Conservation (phyloP, 371 early-diverging fungal genomes). For the Circinella minor region DNA sequence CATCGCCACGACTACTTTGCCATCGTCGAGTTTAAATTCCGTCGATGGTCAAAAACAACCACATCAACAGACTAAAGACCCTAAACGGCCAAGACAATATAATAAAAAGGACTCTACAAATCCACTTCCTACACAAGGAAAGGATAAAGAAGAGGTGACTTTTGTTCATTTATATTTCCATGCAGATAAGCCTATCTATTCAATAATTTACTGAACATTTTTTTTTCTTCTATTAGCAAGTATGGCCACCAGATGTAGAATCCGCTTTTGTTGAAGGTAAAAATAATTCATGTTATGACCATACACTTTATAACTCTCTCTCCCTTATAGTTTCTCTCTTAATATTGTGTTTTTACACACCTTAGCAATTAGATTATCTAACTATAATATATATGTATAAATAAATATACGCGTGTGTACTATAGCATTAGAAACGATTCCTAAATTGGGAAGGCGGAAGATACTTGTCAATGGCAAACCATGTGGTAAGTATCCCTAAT, state of each 20-base stretch:
- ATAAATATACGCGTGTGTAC: too few relatives aligned
- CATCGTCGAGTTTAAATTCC: constrained; percentile 25
- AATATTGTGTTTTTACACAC: too few relatives aligned
- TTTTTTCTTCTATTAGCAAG: constrained; percentile 50
- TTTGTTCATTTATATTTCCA: neutral
- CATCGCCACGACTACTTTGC: constrained; percentile 10
- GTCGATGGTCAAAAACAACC: constrained; percentile 18
- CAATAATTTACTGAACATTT: neutral
- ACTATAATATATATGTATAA: neutral
- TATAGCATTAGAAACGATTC: constrained; percentile 60
- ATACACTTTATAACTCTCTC: neutral
- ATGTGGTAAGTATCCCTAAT: constrained; percentile 44
- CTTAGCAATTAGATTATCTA: neutral
- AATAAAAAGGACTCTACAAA: constrained; percentile 15
- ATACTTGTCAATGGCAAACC: constrained; percentile 68
- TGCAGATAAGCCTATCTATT: neutral
- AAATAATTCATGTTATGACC: neutral
- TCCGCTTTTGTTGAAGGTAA: constrained; percentile 73
- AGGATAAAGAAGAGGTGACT: constrained; percentile 31
- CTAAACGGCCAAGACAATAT: constrained; percentile 22
- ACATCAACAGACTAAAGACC: constrained; percentile 13
- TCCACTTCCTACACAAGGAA: constrained; percentile 13
- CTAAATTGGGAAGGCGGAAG: constrained; percentile 64
- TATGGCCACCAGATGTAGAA: constrained; percentile 76
- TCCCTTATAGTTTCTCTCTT: neutral